These are phyloP conservation scores for Paramecium bursaria DNA, from an alignment of 73 alveolate species.

Conservation along the genomic window DNA sequence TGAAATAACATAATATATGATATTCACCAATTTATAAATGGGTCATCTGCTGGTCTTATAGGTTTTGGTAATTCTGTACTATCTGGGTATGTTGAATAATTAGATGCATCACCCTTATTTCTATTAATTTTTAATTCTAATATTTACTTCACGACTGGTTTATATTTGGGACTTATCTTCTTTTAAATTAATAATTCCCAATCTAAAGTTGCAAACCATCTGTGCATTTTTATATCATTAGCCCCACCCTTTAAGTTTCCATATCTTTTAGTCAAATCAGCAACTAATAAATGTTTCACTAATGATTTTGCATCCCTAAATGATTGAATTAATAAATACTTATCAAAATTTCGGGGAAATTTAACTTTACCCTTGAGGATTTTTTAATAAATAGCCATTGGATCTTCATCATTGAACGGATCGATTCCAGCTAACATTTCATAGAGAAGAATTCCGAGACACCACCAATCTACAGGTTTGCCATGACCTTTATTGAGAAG, in stretches of 20 bases:
- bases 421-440: constrained; percentile 92
- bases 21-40: constrained; percentile 88
- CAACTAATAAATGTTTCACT: constrained; percentile 87
- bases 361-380: constrained; percentile 89
- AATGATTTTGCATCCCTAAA: constrained; percentile 76
- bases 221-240: constrained; percentile 88
- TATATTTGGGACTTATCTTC: constrained; percentile 87
- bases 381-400: constrained; percentile 96
- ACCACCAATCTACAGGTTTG: constrained; percentile 92
- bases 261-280: constrained; percentile 87
- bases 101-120: constrained; percentile 86
- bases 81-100: constrained; percentile 92
- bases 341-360: constrained; percentile 89
- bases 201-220: constrained; percentile 79
- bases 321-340: no score
- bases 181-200: constrained; percentile 76
- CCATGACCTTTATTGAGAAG: constrained; percentile 86
- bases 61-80: constrained; percentile 82
- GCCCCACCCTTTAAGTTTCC: constrained; percentile 93
- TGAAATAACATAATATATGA: not conserved
- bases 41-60: constrained; percentile 83
- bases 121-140: not conserved
- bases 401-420: constrained; percentile 97
- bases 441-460: constrained; percentile 93
- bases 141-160: constrained; percentile 77